These are phyloP conservation scores for Fusarium robinianum DNA, from an alignment of 2,329 filamentous ascomycete species.

Conservation along the genomic window DNA sequence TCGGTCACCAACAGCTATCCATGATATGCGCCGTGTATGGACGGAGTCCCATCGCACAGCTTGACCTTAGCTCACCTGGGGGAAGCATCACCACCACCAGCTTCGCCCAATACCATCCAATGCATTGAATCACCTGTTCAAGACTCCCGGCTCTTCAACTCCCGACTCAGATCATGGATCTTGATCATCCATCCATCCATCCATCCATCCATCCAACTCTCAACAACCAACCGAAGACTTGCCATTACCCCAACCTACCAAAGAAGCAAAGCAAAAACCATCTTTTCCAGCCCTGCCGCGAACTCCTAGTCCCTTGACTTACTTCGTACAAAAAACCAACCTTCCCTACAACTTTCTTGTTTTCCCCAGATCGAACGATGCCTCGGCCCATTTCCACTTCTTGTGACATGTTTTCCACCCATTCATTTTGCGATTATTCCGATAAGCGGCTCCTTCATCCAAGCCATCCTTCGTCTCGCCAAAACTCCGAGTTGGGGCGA, in stretches of 20 bases:
- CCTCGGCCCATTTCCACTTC: slow-evolving; percentile 30
- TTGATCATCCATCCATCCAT: not conserved
- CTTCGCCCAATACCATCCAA: slow-evolving; percentile 14
- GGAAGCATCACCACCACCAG: no score
- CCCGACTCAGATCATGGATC: slow-evolving; percentile 7
- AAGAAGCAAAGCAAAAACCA: slow-evolving; percentile 10
- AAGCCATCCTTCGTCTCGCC: no score
- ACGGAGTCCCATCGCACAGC: not conserved
- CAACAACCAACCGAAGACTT: slow-evolving; percentile 5
- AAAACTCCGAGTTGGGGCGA: slow-evolving; percentile 8
- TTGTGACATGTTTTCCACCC: slow-evolving; percentile 25
- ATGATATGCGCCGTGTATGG: no score
- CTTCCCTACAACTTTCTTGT: slow-evolving; percentile 3
- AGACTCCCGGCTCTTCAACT: not conserved
- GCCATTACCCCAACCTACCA: not conserved
- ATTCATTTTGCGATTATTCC: no score
- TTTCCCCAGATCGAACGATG: slow-evolving; percentile 28
- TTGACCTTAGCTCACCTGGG: slow-evolving; percentile 9
- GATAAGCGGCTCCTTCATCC: no score
- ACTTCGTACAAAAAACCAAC: not conserved
- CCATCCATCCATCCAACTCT: not conserved
- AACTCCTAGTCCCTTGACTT: slow-evolving; percentile 15
- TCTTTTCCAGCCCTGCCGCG: slow-evolving; percentile 22
- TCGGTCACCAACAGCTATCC: slow-evolving; percentile 13
- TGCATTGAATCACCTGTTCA: slow-evolving; percentile 14